Evolutionary conservation across 768 basidiomycete genomes (phyloP).

Genomic region (Tephrocybe sp.): DNA sequence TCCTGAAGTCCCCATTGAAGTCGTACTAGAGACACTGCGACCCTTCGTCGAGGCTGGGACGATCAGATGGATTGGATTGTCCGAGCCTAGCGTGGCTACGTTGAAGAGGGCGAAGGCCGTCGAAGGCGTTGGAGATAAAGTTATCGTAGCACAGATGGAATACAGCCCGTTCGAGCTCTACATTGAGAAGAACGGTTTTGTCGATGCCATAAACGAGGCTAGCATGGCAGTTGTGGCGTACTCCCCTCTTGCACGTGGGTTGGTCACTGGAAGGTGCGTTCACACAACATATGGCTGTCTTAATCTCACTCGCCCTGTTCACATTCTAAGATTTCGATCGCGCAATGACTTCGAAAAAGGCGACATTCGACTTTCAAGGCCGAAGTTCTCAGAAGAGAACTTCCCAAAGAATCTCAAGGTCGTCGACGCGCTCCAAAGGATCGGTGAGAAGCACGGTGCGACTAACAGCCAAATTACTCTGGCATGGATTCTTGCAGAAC

Average conservation of each 20-base stretch:
- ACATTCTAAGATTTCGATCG: slow-evolving; percentile 23
- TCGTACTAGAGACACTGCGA: slow-evolving; percentile 16
- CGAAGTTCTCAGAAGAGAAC: slow-evolving; percentile 39
- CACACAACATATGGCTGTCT: background rate
- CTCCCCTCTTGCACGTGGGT: slow-evolving; percentile 48
- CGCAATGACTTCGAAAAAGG: slow-evolving; percentile 38
- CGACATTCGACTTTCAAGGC: slow-evolving; percentile 35
- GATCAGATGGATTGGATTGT: slow-evolving; percentile 51
- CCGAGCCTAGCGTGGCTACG: slow-evolving; percentile 43
- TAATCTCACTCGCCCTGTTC: slow-evolving; percentile 13
- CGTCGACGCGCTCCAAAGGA: slow-evolving; percentile 32
- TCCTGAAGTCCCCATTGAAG: slow-evolving; percentile 46
- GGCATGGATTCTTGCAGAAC: slow-evolving; percentile 43
- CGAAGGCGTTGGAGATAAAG: slow-evolving; percentile 34
- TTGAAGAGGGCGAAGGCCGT: slow-evolving; percentile 49
- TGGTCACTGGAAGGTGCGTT: slow-evolving; percentile 46
- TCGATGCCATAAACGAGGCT: slow-evolving; percentile 40
- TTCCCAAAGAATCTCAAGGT: slow-evolving; percentile 42
- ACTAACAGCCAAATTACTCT: slow-evolving; percentile 44
- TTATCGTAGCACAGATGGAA: slow-evolving; percentile 42
- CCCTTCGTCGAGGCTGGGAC: slow-evolving; percentile 14
- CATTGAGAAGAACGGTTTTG: slow-evolving; percentile 41
- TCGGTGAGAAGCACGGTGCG: slow-evolving; percentile 34
- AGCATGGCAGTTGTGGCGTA: slow-evolving; percentile 48
- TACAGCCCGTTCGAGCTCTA: slow-evolving; percentile 44